Evolutionary conservation across 1,139 yeast species (phyloP), one percentile per base, ranked within the genome.

Genomic region (Suhomyces chickasaworum): DNA sequence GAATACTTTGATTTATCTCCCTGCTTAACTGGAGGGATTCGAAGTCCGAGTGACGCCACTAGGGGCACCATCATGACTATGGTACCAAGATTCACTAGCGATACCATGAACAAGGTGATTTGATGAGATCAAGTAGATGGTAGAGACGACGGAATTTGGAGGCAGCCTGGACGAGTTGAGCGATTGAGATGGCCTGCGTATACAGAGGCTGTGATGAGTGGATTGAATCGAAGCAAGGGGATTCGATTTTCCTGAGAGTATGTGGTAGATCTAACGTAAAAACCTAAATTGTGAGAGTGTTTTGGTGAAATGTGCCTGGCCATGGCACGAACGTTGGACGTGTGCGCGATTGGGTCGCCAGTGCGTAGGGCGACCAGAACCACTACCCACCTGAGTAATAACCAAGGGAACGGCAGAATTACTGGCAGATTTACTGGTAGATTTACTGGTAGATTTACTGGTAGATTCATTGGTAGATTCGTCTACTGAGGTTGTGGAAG

Each of bases 1-100:
- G 74, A 64, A 45, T 61, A 61, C 38, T 60, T 59, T 27, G 50
- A 50, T 17, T 47, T 44, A 42, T 69, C 72, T 8, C 70, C 71
- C 0, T 50, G 52, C 25, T 44, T 52, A 31, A 57, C 49, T 9
- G 67, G 63, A 2, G 58, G 60, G 20, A 63, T 54, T n/a, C 54
- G 46, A 48, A 62, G 48, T 16, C 67, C 67, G 12, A 63, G 49
- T 3, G 59, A 56, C 20, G 48, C 25, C 30, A 46, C 52, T 32
- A 29, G 41, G 7, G 48, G 39, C 33, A 44, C 27, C 20, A 49
- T 22, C 16, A 50, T 12, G 17, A 39, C 25, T 4, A 30, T n/a
- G 27, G 27, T 13, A 25, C 34, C 31, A 9, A 47, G 16, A 15
- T 39, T 39, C 38, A 41, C 42, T 45, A 49, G 29, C 34, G 49